Percentiles rank a stretch among this genome's conserved stretches.
Conservation (phyloP, 2,329 filamentous ascomycete genomes). For the Zelopaecilomyces penicillatus region DNA sequence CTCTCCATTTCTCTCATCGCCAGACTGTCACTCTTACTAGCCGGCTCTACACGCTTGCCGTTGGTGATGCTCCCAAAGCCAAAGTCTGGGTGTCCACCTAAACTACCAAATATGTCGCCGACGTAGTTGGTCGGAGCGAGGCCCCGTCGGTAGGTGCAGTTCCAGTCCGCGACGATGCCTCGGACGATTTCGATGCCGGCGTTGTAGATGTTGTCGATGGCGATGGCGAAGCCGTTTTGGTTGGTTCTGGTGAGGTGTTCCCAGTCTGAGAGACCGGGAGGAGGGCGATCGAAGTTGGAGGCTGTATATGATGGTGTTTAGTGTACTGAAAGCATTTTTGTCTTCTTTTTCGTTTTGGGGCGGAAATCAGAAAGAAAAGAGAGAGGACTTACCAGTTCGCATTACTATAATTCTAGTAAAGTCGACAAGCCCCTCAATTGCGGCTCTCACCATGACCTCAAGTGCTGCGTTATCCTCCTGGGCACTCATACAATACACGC, state of each 20-base stretch:
- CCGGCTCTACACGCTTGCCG: slow-evolving; percentile 23
- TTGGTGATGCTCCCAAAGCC: slow-evolving; percentile 43
- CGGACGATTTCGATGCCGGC: slow-evolving; percentile 57
- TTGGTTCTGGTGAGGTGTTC: slow-evolving; percentile 52
- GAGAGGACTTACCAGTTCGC: slow-evolving; percentile 40
- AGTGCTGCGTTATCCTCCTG: slow-evolving; percentile 67
- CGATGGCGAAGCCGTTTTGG: slow-evolving; percentile 56
- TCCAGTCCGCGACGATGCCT: slow-evolving; percentile 55
- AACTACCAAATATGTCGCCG: slow-evolving; percentile 61
- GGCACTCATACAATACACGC: slow-evolving; percentile 60
- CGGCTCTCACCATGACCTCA: slow-evolving; percentile 54
- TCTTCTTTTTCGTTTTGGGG: background rate
- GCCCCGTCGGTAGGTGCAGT: slow-evolving; percentile 47
- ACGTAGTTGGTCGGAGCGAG: slow-evolving; percentile 56
- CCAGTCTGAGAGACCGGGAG: slow-evolving; percentile 44
- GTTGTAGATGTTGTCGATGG: slow-evolving; percentile 57
- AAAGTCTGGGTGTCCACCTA: slow-evolving; percentile 59
- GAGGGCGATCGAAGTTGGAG: slow-evolving; percentile 64
- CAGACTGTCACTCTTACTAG: slow-evolving; percentile 9
- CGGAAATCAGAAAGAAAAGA: background rate
- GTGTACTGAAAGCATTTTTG: background rate
- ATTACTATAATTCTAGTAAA: slow-evolving; percentile 60
- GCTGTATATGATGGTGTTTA: slow-evolving; percentile 21
- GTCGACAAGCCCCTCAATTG: slow-evolving; percentile 50
- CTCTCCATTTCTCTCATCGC: slow-evolving; percentile 21